These are phyloP conservation scores for Clavispora fructus DNA, from an alignment of 805 yeast species.

Conservation along the genomic window DNA sequence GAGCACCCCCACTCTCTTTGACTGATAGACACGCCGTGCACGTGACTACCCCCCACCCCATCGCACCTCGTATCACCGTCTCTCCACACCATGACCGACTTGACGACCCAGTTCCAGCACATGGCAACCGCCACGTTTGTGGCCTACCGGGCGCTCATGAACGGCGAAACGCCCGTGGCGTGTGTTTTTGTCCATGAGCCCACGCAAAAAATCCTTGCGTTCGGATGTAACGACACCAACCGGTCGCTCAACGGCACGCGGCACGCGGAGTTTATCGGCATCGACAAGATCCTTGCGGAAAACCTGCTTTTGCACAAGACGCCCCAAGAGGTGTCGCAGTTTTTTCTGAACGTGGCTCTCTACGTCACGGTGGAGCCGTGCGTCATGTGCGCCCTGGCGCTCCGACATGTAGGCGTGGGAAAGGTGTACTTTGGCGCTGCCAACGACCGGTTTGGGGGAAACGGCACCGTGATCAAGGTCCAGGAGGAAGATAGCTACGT, in stretches of 20 bases:
- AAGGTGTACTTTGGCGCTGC: constrained; percentile 87
- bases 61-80: no score
- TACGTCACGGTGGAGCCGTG: constrained; percentile 98
- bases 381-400: constrained; percentile 93
- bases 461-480: constrained; percentile 75
- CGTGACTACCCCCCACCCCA: no score
- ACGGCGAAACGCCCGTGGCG: constrained; percentile 82
- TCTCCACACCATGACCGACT: constrained; percentile 3
- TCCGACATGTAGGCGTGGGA: constrained; percentile 71
- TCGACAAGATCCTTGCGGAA: constrained; percentile 33
- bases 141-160: constrained; percentile 59
- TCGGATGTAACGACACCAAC: constrained; percentile 85
- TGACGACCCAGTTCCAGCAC: constrained; percentile 23
- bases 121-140: constrained; percentile 51
- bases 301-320: constrained; percentile 4
- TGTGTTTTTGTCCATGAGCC: constrained; percentile 49
- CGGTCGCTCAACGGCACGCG: constrained; percentile 78
- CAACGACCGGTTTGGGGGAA: constrained; percentile 94
- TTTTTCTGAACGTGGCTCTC: constrained; percentile 55
- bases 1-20: no score
- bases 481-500: constrained; percentile 34
- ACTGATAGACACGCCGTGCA: no score
- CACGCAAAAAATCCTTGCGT: constrained; percentile 50
- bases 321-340: constrained; percentile 16
- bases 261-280: constrained; percentile 90